Conservation (phyloP, 2,329 filamentous ascomycete genomes). For the Pyrenochaeta sp. region DNA sequence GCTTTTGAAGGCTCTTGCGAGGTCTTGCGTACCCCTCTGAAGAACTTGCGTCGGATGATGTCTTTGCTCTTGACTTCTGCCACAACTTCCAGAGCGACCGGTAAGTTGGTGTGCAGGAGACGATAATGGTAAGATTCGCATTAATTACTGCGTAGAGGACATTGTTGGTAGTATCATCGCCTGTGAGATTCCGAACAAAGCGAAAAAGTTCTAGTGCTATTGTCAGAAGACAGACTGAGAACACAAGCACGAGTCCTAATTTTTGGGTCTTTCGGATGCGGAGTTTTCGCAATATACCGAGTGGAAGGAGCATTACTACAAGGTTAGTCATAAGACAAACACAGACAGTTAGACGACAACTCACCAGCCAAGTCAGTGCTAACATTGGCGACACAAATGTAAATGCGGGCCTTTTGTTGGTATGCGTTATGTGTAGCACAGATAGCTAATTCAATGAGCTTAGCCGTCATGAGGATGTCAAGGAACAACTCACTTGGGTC, state of each 20-base stretch:
- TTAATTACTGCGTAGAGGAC: constrained; percentile 9
- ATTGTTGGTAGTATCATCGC: constrained; percentile 3
- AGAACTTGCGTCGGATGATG: neutral
- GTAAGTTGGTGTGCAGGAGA: constrained; percentile 9
- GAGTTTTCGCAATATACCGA: constrained; percentile 3
- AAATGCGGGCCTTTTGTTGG: constrained; percentile 3
- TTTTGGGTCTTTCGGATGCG: constrained; percentile 6
- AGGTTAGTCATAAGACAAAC: neutral
- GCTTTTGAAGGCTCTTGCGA: constrained; percentile 1
- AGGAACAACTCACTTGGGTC: constrained; percentile 1
- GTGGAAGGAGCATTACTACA: constrained; percentile 9
- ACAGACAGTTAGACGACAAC: neutral
- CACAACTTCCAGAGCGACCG: constrained; percentile 6
- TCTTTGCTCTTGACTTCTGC: constrained; percentile 1
- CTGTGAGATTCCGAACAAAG: constrained; percentile 4
- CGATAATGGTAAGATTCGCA: constrained; percentile 7
- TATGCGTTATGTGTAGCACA: constrained; percentile 3
- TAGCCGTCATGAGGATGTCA: neutral
- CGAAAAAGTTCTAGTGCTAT: constrained; percentile 11
- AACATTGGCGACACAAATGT: constrained; percentile 7
- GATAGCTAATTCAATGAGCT: constrained; percentile 1
- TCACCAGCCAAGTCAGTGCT: constrained; percentile 4
- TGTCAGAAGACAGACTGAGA: constrained; percentile 10
- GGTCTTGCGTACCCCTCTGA: neutral
- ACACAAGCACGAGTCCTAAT: constrained; percentile 9